phyloP scores from a whole-genome alignment of 1,284 basidiomycete species.

The Takashimella koratensis region DNA sequence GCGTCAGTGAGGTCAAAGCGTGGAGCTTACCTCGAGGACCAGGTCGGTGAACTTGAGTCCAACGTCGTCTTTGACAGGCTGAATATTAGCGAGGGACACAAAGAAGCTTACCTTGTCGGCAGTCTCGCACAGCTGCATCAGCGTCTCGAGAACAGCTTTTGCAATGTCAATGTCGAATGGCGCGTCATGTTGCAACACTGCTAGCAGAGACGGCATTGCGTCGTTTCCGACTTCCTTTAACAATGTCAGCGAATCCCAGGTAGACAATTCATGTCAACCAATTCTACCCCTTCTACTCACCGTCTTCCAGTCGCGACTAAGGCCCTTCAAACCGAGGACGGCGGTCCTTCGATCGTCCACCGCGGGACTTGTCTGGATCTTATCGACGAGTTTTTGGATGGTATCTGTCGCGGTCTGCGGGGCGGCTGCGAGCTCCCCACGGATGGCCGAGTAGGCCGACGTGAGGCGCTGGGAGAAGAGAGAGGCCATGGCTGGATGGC shows the following conservation, averaged over 20 bases:
- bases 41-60: conserved; percentile 51
- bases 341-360: conserved; percentile 88
- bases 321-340: conserved; percentile 85
- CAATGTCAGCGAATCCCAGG: not conserved
- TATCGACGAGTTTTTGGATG: conserved; percentile 79
- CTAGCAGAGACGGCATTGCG: conserved; percentile 70
- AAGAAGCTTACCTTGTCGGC: conserved; percentile 36
- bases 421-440: conserved; percentile 45
- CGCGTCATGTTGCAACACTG: conserved; percentile 78
- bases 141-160: conserved; percentile 82
- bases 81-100: not conserved
- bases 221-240: conserved; percentile 67
- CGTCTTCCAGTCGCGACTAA: conserved; percentile 82
- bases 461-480: conserved; percentile 42
- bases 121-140: conserved; percentile 54
- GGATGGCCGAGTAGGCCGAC: conserved; percentile 46
- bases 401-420: conserved; percentile 79
- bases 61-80: conserved; percentile 51
- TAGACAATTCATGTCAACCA: not conserved
- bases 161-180: conserved; percentile 84
- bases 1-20: not conserved
- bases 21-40: conserved; percentile 35
- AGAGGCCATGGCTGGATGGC: conserved; percentile 29
- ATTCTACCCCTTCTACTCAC: conserved; percentile 23
- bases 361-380: conserved; percentile 77